Evolutionary conservation across 2,329 filamentous ascomycete species (phyloP).

Genomic region (Tolypocladium nubicola): DNA sequence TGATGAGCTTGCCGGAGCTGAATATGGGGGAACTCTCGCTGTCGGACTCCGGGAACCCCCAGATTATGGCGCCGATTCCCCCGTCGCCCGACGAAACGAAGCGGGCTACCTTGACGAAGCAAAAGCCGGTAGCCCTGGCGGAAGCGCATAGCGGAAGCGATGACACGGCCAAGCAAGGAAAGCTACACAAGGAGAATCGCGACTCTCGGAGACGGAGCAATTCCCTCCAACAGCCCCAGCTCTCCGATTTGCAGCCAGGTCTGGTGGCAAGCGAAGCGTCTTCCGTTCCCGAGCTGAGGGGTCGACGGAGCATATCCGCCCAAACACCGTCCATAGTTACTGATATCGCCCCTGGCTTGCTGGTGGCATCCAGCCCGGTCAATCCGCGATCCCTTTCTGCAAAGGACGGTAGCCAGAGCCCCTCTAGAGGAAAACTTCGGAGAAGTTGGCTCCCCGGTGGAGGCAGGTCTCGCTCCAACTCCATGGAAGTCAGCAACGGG

Average conservation of each 20-base stretch:
- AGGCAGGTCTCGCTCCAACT: slow-evolving; percentile 39
- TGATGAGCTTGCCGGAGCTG: neutral
- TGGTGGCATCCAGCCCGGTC: slow-evolving; percentile 18
- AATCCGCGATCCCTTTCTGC: slow-evolving; percentile 14
- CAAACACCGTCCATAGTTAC: slow-evolving; percentile 26
- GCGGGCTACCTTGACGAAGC: slow-evolving; percentile 11
- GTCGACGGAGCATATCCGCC: slow-evolving; percentile 35
- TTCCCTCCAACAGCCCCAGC: slow-evolving; percentile 18
- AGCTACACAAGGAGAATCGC: slow-evolving; percentile 20
- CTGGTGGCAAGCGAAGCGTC: slow-evolving; percentile 17
- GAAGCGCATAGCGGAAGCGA: neutral
- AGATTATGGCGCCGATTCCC: slow-evolving; percentile 17
- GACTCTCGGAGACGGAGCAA: slow-evolving; percentile 18
- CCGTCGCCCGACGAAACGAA: slow-evolving; percentile 17
- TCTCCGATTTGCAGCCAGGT: slow-evolving; percentile 11
- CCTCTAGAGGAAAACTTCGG: slow-evolving; percentile 33
- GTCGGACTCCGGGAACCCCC: slow-evolving; percentile 10
- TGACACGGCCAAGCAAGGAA: slow-evolving; percentile 12
- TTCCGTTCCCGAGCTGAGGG: slow-evolving; percentile 26
- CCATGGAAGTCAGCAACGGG: slow-evolving; percentile 19
- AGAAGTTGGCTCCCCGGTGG: slow-evolving; percentile 44
- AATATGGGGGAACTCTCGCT: slow-evolving; percentile 11
- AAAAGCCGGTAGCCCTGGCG: slow-evolving; percentile 7
- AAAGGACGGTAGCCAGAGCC: slow-evolving; percentile 30
- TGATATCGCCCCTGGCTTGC: slow-evolving; percentile 16